Evolutionary conservation across 2,329 filamentous ascomycete species (phyloP), one percentile per base, ranked within the genome.

Genomic region (Nigrograna mackinnonii): DNA sequence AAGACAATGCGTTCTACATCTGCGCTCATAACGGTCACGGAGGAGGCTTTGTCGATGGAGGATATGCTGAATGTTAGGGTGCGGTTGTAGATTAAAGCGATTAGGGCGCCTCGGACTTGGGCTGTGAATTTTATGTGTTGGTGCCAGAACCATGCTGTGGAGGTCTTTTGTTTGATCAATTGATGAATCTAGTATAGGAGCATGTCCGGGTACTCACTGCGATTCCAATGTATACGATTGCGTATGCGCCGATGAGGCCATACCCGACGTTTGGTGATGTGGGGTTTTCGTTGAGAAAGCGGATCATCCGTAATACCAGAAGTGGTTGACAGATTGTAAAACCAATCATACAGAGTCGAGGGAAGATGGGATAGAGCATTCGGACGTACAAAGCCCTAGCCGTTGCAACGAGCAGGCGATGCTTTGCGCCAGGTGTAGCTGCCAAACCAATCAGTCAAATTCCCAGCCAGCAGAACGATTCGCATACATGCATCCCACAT

Each of bases 41-140:
- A 67, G 16, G 66, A 58, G 4, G 40, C 17, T 63, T 39, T 67
- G 32, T 56, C 60, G 1, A 70, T 39, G 6, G 58, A 54, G 11
- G 55, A 64, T 5, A 69, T 20, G 24, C 31, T 37, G 21, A 50
- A 19, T 5, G 62, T 43, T 6, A 70, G 71, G 0, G 74, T 76
- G 50, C 77, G 75, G 14, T 71, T 68, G 50, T 77, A 82, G 2
- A 83, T 43, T 5, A 80, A 61, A 0, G 75, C 72, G 14, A 76
- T 62, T 5, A 77, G 51, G 0, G 61, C 70, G 71, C 24, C 74
- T 3, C 47, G 61, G 6, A 73, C 57, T 63, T 73, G 70, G 7
- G 71, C 72, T 19, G 43, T 21, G 14, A 39, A 43, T n/a, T 41
- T 28, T n/a, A 40, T 38, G 16, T 22, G 22, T 14, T 17, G 35